A percentile compares a stretch with the other conserved stretches of the same genome.
Conservation (phyloP, 305 asterid species). For the Fraxinus platypoda region DNA sequence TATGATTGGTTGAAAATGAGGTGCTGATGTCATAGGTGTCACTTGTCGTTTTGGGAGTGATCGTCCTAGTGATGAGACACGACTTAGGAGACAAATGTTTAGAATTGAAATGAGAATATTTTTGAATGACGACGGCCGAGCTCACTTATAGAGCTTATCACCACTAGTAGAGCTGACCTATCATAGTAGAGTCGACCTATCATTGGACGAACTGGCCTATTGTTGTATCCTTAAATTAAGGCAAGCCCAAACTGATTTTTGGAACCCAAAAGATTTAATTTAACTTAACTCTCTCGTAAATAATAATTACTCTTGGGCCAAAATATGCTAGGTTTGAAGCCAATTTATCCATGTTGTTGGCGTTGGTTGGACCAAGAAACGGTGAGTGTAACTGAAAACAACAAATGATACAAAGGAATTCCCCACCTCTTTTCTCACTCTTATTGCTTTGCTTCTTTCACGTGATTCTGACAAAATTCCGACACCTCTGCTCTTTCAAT, state of each 20-base stretch:
- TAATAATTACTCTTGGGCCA: not conserved
- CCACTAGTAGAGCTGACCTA: too few relatives aligned
- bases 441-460: slow-evolving; percentile 19
- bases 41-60: not conserved
- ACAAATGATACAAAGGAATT: not conserved
- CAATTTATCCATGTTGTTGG: not conserved
- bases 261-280: too few relatives aligned
- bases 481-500: slow-evolving; percentile 24
- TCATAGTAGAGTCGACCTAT: too few relatives aligned
- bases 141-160: too few relatives aligned
- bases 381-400: not conserved
- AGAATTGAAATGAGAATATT: too few relatives aligned
- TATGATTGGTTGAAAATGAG: too few relatives aligned
- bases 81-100: not conserved
- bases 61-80: not conserved
- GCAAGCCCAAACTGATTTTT: too few relatives aligned
- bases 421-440: slow-evolving; percentile 36
- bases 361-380: not conserved
- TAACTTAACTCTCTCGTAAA: too few relatives aligned
- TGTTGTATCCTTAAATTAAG: too few relatives aligned
- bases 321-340: too few relatives aligned
- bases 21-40: not conserved
- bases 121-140: too few relatives aligned
- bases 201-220: too few relatives aligned
- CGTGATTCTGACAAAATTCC: slow-evolving; percentile 34